Base-by-base conservation (phyloP, 2,329 filamentous ascomycete genomes). In the Pezicula radicicola region DNA sequence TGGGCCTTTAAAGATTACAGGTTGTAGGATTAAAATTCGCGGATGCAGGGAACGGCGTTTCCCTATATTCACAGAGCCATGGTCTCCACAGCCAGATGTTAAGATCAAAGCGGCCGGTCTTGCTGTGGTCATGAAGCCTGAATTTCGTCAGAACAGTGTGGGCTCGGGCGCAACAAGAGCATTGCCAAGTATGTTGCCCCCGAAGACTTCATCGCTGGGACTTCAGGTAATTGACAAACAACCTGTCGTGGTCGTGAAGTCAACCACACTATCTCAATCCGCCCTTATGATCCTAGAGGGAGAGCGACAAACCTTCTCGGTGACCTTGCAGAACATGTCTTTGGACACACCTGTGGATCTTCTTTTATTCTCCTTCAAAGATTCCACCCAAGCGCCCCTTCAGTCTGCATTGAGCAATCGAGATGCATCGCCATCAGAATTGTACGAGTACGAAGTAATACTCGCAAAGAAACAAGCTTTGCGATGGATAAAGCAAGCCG, bases 241-340 rank as follows among this genome's bases (percentile, higher is more conserved):
- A 66, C 94, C 94, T 6, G 72, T 89, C 3, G 74, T 97, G 3
- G 73, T 85, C 3, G 79, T 97, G 18, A 87, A 89, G 63, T 85
- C 85, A 7, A 88, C 87, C 3, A 90, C 87, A 12, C 77, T 97
- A 1, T 83, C 88, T 0, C 92, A 97, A 63, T 89, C 88, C 19
- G 89, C 91, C 9, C 75, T 96, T 35, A 97, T 96, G 91, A 80
- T 99, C 10, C 76, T 99, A 6, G 93, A 97, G 71, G 94, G 94
- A 41, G 93, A 99, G 69, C 81, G 80, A 19, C 86, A 85, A 60
- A 75, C 76, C 1, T 95, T 97, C 64, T 86, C 82, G 0, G 79
- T 97, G 15, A 92, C 88, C 0, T 73, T 97, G 13, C 81, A 88
- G 59, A 99, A 99, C 59, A 75, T 83, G 8, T 94, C 91, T 1